phyloP scores from a whole-genome alignment of 352 stramenopile species.

The Saprolegnia diclina region DNA sequence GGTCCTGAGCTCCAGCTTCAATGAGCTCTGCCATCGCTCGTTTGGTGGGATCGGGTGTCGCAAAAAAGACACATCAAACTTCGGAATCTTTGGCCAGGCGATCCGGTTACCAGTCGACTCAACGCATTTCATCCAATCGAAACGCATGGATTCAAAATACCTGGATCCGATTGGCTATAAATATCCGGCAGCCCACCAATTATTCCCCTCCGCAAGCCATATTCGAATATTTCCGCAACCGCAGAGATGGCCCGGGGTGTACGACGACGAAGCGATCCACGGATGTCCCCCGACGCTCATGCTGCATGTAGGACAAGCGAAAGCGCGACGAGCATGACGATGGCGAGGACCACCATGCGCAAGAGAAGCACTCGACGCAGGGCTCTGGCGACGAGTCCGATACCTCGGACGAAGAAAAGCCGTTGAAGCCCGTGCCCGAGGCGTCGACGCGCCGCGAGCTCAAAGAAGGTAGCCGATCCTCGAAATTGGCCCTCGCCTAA shows the following conservation, averaged over 20 bases:
- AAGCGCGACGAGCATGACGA: conserved; percentile 18
- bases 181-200: neutral
- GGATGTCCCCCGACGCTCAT: neutral
- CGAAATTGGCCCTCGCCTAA: neutral
- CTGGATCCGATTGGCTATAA: conserved; percentile 14
- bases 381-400: conserved; percentile 1
- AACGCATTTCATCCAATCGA: conserved; percentile 21
- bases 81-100: neutral
- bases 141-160: neutral
- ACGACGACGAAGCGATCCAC: conserved; percentile 3
- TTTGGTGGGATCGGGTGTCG: neutral
- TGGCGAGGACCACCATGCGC: conserved; percentile 1
- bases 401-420: neutral
- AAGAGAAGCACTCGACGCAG: neutral
- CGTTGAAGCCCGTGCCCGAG: conserved; percentile 7
- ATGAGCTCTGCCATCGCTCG: neutral
- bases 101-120: conserved; percentile 16
- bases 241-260: conserved; percentile 3
- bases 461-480: conserved; percentile 15
- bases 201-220: conserved; percentile 5
- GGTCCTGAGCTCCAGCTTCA: neutral
- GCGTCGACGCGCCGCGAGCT: conserved; percentile 14
- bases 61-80: conserved; percentile 13
- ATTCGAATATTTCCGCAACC: conserved; percentile 16
- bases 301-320: conserved; percentile 23